Percentiles rank a stretch among this genome's conserved stretches.
phyloP scores from a whole-genome alignment of 1,284 basidiomycete genomes.

The Ceratobasidium sp. region DNA sequence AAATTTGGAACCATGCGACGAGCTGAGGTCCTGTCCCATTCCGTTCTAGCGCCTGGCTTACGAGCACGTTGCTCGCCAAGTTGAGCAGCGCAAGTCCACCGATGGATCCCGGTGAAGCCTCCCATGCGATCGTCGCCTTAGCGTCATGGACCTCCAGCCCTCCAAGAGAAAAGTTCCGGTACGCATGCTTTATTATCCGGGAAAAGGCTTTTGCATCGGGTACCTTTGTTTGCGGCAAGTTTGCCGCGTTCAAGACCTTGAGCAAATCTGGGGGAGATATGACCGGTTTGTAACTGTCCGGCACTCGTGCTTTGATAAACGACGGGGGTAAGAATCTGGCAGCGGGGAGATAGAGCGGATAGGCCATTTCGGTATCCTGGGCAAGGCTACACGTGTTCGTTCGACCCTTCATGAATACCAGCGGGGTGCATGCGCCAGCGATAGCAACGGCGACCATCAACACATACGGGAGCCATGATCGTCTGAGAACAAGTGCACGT shows the following conservation, averaged over 20 bases:
- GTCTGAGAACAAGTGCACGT: slow-evolving; percentile 70
- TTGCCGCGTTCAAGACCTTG: slow-evolving; percentile 58
- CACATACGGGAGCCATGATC: slow-evolving; percentile 76
- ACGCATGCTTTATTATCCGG: slow-evolving; percentile 63
- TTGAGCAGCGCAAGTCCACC: slow-evolving; percentile 72
- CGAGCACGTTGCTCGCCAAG: slow-evolving; percentile 74
- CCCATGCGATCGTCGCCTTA: slow-evolving; percentile 71
- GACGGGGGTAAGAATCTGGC: slow-evolving; percentile 56
- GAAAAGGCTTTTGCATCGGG: slow-evolving; percentile 66
- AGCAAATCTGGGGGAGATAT: slow-evolving; percentile 65
- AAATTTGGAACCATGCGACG: slow-evolving; percentile 41
- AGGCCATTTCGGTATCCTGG: slow-evolving; percentile 56
- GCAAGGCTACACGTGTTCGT: slow-evolving; percentile 63
- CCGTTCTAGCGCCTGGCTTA: slow-evolving; percentile 65
- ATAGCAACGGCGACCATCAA: slow-evolving; percentile 74
- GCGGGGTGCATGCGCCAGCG: slow-evolving; percentile 72
- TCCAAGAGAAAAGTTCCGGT: slow-evolving; percentile 67
- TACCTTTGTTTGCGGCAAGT: slow-evolving; percentile 53
- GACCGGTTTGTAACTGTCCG: slow-evolving; percentile 50
- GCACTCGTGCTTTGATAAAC: slow-evolving; percentile 28
- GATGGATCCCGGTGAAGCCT: slow-evolving; percentile 66
- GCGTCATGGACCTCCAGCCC: slow-evolving; percentile 72
- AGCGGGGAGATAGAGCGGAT: slow-evolving; percentile 66
- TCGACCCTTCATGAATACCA: slow-evolving; percentile 71
- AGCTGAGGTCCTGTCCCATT: slow-evolving; percentile 29